Evolutionary conservation across 805 yeast species (phyloP).

Genomic region (Kockiozyma suomiensis): DNA sequence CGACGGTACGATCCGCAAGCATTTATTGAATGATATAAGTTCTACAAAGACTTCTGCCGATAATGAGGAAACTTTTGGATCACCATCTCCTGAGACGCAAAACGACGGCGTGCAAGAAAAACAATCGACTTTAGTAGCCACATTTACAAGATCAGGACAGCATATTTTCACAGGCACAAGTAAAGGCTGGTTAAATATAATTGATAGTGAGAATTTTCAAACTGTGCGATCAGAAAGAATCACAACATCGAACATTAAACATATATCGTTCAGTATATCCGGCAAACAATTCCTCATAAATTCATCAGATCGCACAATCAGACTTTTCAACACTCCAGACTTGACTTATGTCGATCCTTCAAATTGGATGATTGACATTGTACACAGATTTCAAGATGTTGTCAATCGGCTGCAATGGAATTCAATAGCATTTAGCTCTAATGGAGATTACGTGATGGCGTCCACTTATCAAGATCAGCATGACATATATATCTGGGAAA

Average conservation of each 20-base stretch:
- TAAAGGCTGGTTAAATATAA: constrained; percentile 71
- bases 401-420: constrained; percentile 91
- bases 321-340: constrained; percentile 40
- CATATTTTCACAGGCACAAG: constrained; percentile 74
- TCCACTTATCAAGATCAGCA: constrained; percentile 87
- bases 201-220: constrained; percentile 35
- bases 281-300: constrained; percentile 41
- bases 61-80: constrained; percentile 35
- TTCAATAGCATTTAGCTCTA: constrained; percentile 69
- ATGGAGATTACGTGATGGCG: constrained; percentile 83
- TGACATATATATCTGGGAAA: constrained; percentile 91
- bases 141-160: constrained; percentile 57
- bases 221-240: constrained; percentile 56
- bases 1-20: constrained; percentile 26
- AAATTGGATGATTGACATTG: constrained; percentile 60
- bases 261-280: constrained; percentile 73
- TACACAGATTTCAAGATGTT: constrained; percentile 85
- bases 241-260: constrained; percentile 72
- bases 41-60: not conserved
- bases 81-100: constrained; percentile 17
- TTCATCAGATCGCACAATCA: constrained; percentile 42
- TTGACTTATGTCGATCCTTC: constrained; percentile 42
- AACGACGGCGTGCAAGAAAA: constrained; percentile 32
- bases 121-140: constrained; percentile 53
- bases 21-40: constrained; percentile 6